Base-by-base conservation (phyloP, 495 filamentous ascomycete species). In the Penicillium chermesinum region DNA sequence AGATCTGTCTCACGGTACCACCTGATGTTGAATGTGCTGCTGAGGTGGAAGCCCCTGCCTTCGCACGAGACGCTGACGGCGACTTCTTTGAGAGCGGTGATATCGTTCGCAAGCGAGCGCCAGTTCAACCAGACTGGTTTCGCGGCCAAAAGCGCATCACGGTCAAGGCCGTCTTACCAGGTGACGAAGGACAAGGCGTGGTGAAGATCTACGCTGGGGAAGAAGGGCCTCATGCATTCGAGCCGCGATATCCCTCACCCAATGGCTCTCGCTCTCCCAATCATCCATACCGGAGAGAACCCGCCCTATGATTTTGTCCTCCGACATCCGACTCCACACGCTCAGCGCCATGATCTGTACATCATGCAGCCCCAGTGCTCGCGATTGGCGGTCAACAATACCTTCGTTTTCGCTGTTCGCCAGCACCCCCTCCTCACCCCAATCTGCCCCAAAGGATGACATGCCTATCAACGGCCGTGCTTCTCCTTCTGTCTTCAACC, bases 31-130 rank as follows among this genome's bases (percentile, higher is more conserved):
- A 99, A 65, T 88, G 89, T 41, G 84, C 89, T 3, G 94, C 93
- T n/a, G 90, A 91, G 65, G 86, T 96, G 1, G 91, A 96, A 70
- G 83, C 87, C 0, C 80, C 84, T 14, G 82, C 81, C 1, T 95
- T 86, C 60, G 80, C 84, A 7, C 72, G 83, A 18, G 93, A 97
- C 67, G 76, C 78, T 3, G 91, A 96, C 60, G 93, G 93, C 7
- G 93, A 97, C 63, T 77, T 82, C 56, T 97, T 95, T 64, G 93
- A 97, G 59, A 96, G 84, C 38, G 93, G 93, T 34, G 93, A 96
- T 22, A 74, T 84, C 10, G 74, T 93, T 16, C 85, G 79, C 64
- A 96, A 95, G 60, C 84, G 84, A 15, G 91, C 90, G 2, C 76
- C 97, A 2, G 84, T 89, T 2, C 93, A 98, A 62, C 86, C 90